Evolutionary conservation across 768 basidiomycete genomes (phyloP), one percentile per base, ranked within the genome.

Genomic region (Sporobolomyces phaffii): DNA sequence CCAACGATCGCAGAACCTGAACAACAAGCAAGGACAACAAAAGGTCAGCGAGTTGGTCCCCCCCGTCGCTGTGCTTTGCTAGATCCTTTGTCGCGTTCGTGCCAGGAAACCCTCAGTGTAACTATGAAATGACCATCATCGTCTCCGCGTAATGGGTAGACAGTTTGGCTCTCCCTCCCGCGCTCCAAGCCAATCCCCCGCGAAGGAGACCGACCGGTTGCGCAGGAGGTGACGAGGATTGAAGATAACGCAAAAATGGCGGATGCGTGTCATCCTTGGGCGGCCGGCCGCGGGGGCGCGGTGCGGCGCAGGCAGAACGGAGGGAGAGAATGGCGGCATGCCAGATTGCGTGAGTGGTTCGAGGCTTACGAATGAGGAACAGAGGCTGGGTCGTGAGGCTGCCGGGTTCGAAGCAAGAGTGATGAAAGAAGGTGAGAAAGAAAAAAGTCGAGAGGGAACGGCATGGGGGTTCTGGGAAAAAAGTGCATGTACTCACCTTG

Each of bases 51-150:
- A 26, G n/a, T 9, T 20, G 4, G 36, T 34, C n/a, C n/a, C n/a
- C n/a, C n/a, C n/a, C n/a, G n/a, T n/a, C n/a, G n/a, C n/a, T n/a
- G n/a, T n/a, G n/a, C n/a, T n/a, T n/a, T n/a, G n/a, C n/a, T n/a
- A n/a, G n/a, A n/a, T n/a, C n/a, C n/a, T n/a, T n/a, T n/a, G n/a
- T n/a, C n/a, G n/a, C n/a, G n/a, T n/a, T n/a, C n/a, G n/a, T n/a
- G n/a, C n/a, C n/a, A n/a, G n/a, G n/a, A n/a, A n/a, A n/a, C n/a
- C n/a, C 60, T 64, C 62, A 60, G 69, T 47, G 69, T 70, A 70
- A 70, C 69, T 70, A 70, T 70, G 69, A 65, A 31, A 45, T 33
- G n/a, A 54, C 69, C 64, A 63, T n/a, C 69, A 70, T 34, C 20
- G 60, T 26, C n/a, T 33, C 56, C 31, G 3, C 54, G 56, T 33